Evolutionary conservation across 2,329 filamentous ascomycete species (phyloP).

Genomic region (Cladosporium sp.): DNA sequence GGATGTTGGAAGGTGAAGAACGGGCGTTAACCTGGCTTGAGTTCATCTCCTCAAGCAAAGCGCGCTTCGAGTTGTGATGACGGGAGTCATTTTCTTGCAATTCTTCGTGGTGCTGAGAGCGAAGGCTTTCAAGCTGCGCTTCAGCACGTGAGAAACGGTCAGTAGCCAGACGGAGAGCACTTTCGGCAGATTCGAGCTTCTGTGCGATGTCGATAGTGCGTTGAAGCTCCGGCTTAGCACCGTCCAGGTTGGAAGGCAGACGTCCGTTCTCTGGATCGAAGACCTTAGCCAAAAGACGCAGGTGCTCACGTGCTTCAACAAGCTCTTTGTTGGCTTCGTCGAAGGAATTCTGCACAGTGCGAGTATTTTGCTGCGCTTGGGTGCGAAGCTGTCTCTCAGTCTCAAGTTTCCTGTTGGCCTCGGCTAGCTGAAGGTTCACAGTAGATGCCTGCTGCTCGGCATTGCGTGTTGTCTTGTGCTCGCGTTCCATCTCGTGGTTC

Average conservation of each 20-base stretch:
- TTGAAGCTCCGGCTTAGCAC: conserved; percentile 66
- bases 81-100: conserved; percentile 64
- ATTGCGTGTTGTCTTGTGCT: conserved; percentile 84
- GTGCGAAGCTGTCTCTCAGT: conserved; percentile 82
- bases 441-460: conserved; percentile 86
- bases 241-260: conserved; percentile 59
- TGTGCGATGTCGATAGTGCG: conserved; percentile 74
- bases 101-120: conserved; percentile 71
- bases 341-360: conserved; percentile 74
- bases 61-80: conserved; percentile 65
- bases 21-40: conserved; percentile 72
- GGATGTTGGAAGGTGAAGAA: conserved; percentile 71
- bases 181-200: conserved; percentile 84
- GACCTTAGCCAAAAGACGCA: conserved; percentile 79
- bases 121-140: conserved; percentile 74
- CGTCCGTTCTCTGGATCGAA: conserved; percentile 68
- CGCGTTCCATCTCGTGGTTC: conserved; percentile 85
- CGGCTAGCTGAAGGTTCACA: conserved; percentile 78
- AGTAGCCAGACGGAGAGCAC: conserved; percentile 79
- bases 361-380: conserved; percentile 82
- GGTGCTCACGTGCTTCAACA: conserved; percentile 73
- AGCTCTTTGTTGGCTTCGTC: conserved; percentile 81
- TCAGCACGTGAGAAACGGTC: conserved; percentile 82
- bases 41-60: conserved; percentile 83
- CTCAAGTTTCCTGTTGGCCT: conserved; percentile 85